Evolutionary conservation across 768 basidiomycete genomes (phyloP).

Genomic region (Rhodocollybia butyracea): DNA sequence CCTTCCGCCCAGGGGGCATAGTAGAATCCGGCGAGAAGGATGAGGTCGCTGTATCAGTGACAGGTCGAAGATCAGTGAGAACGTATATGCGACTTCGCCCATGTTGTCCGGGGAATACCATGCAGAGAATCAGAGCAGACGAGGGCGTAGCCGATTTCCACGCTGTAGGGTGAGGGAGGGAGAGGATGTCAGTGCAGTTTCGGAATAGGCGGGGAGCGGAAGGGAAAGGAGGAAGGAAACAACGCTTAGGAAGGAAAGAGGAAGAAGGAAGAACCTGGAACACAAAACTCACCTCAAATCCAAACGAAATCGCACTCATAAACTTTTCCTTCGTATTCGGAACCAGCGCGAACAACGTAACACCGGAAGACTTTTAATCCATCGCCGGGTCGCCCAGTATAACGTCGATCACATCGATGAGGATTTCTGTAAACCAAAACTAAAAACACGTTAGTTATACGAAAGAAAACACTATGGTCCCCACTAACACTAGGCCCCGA

Average conservation of each 20-base stretch:
- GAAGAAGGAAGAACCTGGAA: too few species aligned
- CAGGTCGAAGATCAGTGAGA: slow-evolving; percentile 99
- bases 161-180: slow-evolving; percentile 43
- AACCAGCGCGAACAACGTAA: slow-evolving; percentile 94
- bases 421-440: slow-evolving; percentile 72
- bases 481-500: too few species aligned
- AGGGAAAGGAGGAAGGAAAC: too few species aligned
- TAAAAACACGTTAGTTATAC: too few species aligned
- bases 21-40: too few species aligned
- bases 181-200: neutral
- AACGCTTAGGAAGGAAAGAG: too few species aligned
- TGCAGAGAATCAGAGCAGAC: slow-evolving; percentile 96
- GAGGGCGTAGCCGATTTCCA: slow-evolving; percentile 99
- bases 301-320: slow-evolving; percentile 99
- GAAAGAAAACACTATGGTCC: neutral
- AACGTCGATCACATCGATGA: slow-evolving; percentile 94
- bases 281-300: slow-evolving; percentile 77
- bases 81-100: slow-evolving; percentile 85
- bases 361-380: slow-evolving; percentile 97
- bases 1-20: too few species aligned
- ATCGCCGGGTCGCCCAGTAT: slow-evolving; percentile 86
- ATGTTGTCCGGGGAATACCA: slow-evolving; percentile 87
- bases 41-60: too few species aligned
- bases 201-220: too few species aligned
- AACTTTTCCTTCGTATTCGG: slow-evolving; percentile 99